phyloP scores from a whole-genome alignment of 2,329 filamentous ascomycete species.

The Nemania sp. region DNA sequence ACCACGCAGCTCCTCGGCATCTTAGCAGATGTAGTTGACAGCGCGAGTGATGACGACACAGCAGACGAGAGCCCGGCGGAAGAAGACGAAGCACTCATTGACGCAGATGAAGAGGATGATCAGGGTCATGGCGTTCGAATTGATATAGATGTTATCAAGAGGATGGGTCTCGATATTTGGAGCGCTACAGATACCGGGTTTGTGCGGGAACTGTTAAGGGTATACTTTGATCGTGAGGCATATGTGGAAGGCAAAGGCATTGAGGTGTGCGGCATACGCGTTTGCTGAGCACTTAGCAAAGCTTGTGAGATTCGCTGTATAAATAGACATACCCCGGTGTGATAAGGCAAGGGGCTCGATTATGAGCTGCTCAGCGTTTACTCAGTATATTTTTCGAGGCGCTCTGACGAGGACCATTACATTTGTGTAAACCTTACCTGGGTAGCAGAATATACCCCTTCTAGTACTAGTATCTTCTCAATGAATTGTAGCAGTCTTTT shows the following conservation, averaged over 20 bases:
- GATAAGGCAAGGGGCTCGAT: background rate
- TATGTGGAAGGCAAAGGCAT: conserved; percentile 69
- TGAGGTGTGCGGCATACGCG: conserved; percentile 72
- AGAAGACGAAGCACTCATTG: conserved; percentile 31
- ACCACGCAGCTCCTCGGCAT: conserved; percentile 67
- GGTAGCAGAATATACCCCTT: too few species aligned
- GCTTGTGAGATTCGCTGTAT: conserved; percentile 1
- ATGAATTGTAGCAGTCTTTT: too few species aligned
- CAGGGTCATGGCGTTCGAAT: conserved; percentile 55
- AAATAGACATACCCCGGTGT: background rate
- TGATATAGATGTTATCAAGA: conserved; percentile 65
- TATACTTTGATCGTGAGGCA: conserved; percentile 68
- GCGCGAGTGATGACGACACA: conserved; percentile 17
- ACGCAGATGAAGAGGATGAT: conserved; percentile 42
- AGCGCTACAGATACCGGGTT: conserved; percentile 71
- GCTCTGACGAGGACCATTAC: too few species aligned
- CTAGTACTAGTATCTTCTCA: too few species aligned
- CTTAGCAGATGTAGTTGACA: conserved; percentile 63
- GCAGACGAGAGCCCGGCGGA: conserved; percentile 24
- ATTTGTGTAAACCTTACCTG: too few species aligned
- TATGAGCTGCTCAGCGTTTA: too few species aligned
- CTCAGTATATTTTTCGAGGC: too few species aligned
- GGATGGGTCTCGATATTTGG: conserved; percentile 80
- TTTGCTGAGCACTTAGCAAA: conserved; percentile 66
- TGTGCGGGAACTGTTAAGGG: conserved; percentile 60